A percentile compares a stretch with the other conserved stretches of the same genome.
phyloP scores from a whole-genome alignment of 305 asterid species.

The Solanum hybrid region DNA sequence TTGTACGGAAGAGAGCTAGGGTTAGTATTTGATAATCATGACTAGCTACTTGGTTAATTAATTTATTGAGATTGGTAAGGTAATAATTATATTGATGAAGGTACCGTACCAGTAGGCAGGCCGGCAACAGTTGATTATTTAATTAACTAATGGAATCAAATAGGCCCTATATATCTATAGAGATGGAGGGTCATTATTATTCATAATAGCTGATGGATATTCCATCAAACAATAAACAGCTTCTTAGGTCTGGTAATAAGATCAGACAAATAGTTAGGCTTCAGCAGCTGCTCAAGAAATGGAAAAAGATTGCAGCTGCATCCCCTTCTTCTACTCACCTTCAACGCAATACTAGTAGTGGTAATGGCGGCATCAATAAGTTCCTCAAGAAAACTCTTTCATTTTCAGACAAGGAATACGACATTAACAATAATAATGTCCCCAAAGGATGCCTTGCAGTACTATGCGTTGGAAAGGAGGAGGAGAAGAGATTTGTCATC shows the following conservation, averaged over 20 bases:
- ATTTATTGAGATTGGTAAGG: neutral
- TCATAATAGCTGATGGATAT: neutral
- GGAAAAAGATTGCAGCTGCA: conserved; percentile 48
- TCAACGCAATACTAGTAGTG: neutral
- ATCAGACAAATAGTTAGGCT: conserved; percentile 77
- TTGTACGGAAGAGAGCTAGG: conserved; percentile 1
- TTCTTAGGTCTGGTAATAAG: conserved; percentile 23
- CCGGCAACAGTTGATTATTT: neutral
- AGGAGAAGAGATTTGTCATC: conserved; percentile 49
- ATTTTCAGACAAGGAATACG: conserved; percentile 38
- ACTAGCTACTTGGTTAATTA: neutral
- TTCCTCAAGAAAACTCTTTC: conserved; percentile 76
- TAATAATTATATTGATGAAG: neutral
- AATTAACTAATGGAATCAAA: neutral
- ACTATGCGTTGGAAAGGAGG: conserved; percentile 40
- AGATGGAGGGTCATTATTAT: neutral
- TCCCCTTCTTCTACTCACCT: neutral
- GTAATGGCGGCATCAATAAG: conserved; percentile 24
- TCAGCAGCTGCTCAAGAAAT: conserved; percentile 74
- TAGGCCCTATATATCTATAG: neutral
- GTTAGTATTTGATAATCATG: neutral
- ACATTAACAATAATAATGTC: neutral
- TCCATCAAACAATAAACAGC: neutral
- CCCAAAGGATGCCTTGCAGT: conserved; percentile 79
- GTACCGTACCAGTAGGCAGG: neutral